Evolutionary conservation across 495 filamentous ascomycete species (phyloP).

Genomic region (Bombardia bombarda): DNA sequence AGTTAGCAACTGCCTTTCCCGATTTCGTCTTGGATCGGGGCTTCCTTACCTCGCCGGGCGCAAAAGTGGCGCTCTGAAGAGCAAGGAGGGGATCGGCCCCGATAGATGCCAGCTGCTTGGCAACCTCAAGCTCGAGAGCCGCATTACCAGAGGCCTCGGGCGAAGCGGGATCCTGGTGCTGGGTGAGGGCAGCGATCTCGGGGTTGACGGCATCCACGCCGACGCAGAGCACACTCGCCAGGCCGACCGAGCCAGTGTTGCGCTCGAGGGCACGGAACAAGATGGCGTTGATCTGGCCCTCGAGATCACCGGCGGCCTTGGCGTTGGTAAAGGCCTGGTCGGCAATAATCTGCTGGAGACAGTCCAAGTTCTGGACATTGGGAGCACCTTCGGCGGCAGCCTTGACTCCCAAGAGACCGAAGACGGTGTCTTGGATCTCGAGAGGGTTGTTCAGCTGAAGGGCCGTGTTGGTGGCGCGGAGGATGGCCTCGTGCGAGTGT

Average conservation of each 20-base stretch:
- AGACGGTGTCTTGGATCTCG: conserved; percentile 50
- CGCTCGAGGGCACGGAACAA: conserved; percentile 56
- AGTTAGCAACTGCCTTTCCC: conserved; percentile 5
- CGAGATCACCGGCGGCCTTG: conserved; percentile 50
- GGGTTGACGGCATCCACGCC: conserved; percentile 56
- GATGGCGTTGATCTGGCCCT: conserved; percentile 49
- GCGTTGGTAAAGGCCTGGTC: conserved; percentile 67
- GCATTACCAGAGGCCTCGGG: conserved; percentile 44
- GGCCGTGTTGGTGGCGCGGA: conserved; percentile 34
- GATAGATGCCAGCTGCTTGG: conserved; percentile 45
- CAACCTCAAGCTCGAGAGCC: conserved; percentile 46
- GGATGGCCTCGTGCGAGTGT: conserved; percentile 53
- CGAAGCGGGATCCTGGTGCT: conserved; percentile 58
- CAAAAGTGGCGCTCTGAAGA: conserved; percentile 50
- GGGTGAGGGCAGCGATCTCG: conserved; percentile 55
- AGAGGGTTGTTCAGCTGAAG: conserved; percentile 55
- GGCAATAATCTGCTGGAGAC: conserved; percentile 58
- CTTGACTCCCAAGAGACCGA: conserved; percentile 54
- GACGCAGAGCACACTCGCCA: conserved; percentile 41
- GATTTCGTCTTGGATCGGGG: background rate
- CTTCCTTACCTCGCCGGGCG: conserved; percentile 42
- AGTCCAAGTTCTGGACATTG: conserved; percentile 50
- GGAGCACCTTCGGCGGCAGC: conserved; percentile 52
- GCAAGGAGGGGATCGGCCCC: conserved; percentile 51
- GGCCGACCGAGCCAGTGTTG: conserved; percentile 52